These are phyloP conservation scores for Chalciporus sphaerocephalus DNA, from an alignment of 768 basidiomycete genomes.

Conservation along the genomic window DNA sequence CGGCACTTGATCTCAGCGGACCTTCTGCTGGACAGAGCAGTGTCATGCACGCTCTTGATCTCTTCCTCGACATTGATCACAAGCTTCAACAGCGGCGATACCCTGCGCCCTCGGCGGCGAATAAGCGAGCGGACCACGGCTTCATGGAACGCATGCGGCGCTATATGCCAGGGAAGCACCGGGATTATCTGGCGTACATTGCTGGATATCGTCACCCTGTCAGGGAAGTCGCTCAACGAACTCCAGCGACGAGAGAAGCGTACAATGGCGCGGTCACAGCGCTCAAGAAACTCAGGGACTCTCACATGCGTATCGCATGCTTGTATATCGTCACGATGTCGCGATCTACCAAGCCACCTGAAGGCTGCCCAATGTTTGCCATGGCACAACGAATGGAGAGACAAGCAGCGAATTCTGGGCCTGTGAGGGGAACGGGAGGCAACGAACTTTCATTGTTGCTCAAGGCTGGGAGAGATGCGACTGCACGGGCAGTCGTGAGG, in stretches of 20 bases:
- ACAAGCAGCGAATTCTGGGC: conserved; percentile 42
- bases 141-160: conserved; percentile 93
- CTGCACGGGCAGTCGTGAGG: conserved; percentile 55
- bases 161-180: conserved; percentile 94
- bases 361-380: conserved; percentile 50
- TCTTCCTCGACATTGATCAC: conserved; percentile 88
- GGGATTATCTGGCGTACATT: conserved; percentile 75
- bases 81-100: conserved; percentile 66
- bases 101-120: conserved; percentile 60
- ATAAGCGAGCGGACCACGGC: conserved; percentile 62
- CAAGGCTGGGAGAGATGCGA: conserved; percentile 89
- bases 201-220: conserved; percentile 54
- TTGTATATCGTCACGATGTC: conserved; percentile 87
- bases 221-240: conserved; percentile 55
- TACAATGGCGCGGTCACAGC: conserved; percentile 79
- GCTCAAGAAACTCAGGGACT: conserved; percentile 78
- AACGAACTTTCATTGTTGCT: conserved; percentile 77
- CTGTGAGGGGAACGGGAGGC: conserved; percentile 83
- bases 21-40: conserved; percentile 95
- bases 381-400: conserved; percentile 49
- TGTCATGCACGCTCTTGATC: conserved; percentile 79
- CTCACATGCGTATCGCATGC: conserved; percentile 85
- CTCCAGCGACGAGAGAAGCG: conserved; percentile 58
- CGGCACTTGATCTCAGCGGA: conserved; percentile 67
- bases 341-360: conserved; percentile 46